Percentiles rank a stretch among this genome's conserved stretches.
These are phyloP conservation scores for Colletotrichum cordylinicola DNA, from an alignment of 2,329 filamentous ascomycete genomes.

Conservation along the genomic window DNA sequence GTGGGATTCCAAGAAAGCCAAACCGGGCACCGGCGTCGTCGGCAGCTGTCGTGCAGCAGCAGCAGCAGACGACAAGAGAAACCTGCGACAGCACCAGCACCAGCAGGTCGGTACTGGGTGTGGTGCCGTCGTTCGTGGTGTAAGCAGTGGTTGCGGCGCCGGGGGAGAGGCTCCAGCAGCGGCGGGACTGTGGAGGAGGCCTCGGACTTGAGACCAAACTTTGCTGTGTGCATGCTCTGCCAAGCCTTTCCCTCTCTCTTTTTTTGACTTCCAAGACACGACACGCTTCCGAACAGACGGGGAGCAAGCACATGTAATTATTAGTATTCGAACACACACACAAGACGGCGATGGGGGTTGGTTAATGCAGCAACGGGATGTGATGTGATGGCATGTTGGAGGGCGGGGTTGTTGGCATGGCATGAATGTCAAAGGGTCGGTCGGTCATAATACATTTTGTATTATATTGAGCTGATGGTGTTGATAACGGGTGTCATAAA, in stretches of 20 bases:
- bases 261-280: background rate
- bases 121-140: background rate
- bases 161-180: background rate
- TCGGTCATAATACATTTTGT: background rate
- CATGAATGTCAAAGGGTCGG: background rate
- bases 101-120: background rate
- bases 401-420: background rate
- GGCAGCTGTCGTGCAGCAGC: background rate
- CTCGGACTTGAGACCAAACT: slow-evolving; percentile 2
- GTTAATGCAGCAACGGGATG: background rate
- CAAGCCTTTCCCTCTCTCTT: background rate
- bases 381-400: background rate
- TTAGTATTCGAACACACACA: background rate
- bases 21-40: background rate
- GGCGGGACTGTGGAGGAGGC: background rate
- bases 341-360: background rate
- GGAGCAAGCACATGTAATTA: background rate
- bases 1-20: background rate
- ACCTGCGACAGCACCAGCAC: background rate
- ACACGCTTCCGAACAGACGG: background rate
- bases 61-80: background rate
- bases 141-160: background rate
- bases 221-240: background rate
- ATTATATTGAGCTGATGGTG: background rate
- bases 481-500: background rate